Evolutionary conservation across 2,329 filamentous ascomycete species (phyloP).

Genomic region (Clonostachys sp.): DNA sequence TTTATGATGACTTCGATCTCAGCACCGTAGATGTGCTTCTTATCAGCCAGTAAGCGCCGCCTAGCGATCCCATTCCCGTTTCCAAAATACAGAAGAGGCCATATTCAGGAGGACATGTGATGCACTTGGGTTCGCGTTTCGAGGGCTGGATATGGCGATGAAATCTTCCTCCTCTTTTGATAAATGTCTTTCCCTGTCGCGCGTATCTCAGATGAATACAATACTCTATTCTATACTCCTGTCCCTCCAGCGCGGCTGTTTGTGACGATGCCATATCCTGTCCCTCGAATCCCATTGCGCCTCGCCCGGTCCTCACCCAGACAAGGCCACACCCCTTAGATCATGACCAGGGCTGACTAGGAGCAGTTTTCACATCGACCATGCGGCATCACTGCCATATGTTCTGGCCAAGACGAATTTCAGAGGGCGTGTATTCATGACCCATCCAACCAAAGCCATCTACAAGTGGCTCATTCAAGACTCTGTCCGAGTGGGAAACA

Average conservation of each 20-base stretch:
- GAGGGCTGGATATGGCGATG: conserved; percentile 9
- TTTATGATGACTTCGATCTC: conserved; percentile 97
- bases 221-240: conserved; percentile 18
- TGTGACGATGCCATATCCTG: conserved; percentile 2
- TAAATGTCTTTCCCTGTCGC: conserved; percentile 6
- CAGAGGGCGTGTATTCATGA: conserved; percentile 96
- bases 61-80: background rate
- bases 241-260: background rate
- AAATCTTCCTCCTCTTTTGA: conserved; percentile 1
- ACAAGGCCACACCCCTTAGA: background rate
- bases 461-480: conserved; percentile 99
- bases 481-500: conserved; percentile 82
- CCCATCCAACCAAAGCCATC: conserved; percentile 97
- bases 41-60: conserved; percentile 88
- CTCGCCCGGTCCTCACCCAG: background rate
- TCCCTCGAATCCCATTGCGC: background rate
- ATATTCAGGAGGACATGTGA: background rate
- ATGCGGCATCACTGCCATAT: conserved; percentile 97
- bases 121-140: conserved; percentile 4
- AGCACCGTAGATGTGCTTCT: conserved; percentile 95
- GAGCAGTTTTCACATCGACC: conserved; percentile 93
- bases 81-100: background rate
- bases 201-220: conserved; percentile 32
- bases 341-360: no score
- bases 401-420: conserved; percentile 98